A percentile compares a stretch with the other conserved stretches of the same genome.
Conservation (phyloP, 345 rosid genomes). For the Syzygium aqueum region DNA sequence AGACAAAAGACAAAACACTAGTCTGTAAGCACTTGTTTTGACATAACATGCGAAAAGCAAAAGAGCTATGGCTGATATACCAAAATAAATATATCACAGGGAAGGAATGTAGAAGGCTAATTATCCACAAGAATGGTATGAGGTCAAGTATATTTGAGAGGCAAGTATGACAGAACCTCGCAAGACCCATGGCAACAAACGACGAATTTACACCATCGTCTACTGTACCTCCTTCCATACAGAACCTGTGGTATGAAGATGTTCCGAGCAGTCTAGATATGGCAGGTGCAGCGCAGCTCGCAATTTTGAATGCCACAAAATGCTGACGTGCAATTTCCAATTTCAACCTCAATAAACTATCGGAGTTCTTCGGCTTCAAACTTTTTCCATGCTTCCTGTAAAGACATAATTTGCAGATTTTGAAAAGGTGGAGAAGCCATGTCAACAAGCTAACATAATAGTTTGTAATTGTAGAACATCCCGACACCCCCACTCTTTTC, state of each 20-base stretch:
- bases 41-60: neutral
- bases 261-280: neutral
- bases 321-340: neutral
- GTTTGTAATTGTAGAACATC: neutral
- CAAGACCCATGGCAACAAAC: neutral
- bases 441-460: neutral
- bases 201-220: neutral
- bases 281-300: neutral
- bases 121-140: neutral
- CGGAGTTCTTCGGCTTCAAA: conserved; percentile 44
- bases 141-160: neutral
- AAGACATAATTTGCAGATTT: neutral
- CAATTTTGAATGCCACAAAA: neutral
- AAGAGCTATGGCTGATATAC: neutral
- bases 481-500: neutral
- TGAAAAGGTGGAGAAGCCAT: neutral
- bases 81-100: neutral
- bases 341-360: neutral
- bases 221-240: neutral
- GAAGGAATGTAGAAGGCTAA: neutral
- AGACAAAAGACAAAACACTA: neutral
- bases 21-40: neutral
- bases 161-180: neutral
- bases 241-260: neutral
- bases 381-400: conserved; percentile 63